A percentile compares a stretch with the other conserved stretches of the same genome.
phyloP scores from a whole-genome alignment of 257 asterid genomes.

The Nicotiana noctiflora region DNA sequence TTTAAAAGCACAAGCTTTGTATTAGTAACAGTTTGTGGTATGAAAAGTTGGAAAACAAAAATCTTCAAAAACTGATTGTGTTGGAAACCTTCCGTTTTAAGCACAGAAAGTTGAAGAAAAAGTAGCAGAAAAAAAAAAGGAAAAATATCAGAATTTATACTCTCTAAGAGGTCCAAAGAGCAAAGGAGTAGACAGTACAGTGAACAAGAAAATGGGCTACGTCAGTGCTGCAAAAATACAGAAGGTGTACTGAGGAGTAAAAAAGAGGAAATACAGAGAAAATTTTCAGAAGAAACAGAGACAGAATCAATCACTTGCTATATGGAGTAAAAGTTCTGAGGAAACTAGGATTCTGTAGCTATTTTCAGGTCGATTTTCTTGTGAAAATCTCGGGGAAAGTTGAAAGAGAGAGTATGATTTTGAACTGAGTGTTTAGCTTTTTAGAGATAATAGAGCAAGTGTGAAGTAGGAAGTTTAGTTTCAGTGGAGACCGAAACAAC shows the following conservation, averaged over 20 bases:
- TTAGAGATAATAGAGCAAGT: slow-evolving; percentile 4
- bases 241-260: neutral
- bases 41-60: neutral
- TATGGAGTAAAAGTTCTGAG: slow-evolving; percentile 6
- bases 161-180: no score
- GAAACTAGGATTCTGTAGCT: neutral
- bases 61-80: neutral
- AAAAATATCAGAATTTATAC: no score
- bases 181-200: neutral
- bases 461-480: neutral
- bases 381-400: neutral
- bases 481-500: slow-evolving; percentile 39
- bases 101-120: neutral
- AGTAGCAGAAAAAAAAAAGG: neutral
- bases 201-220: neutral
- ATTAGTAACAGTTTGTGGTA: slow-evolving; percentile 1
- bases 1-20: slow-evolving; percentile 25
- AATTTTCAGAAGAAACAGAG: slow-evolving; percentile 9
- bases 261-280: neutral
- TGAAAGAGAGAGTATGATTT: neutral
- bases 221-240: neutral
- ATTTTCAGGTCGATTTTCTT: neutral
- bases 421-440: neutral
- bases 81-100: neutral
- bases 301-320: slow-evolving; percentile 13